Conservation (phyloP, 2,329 filamentous ascomycete species). For the Alternaria sp. region DNA sequence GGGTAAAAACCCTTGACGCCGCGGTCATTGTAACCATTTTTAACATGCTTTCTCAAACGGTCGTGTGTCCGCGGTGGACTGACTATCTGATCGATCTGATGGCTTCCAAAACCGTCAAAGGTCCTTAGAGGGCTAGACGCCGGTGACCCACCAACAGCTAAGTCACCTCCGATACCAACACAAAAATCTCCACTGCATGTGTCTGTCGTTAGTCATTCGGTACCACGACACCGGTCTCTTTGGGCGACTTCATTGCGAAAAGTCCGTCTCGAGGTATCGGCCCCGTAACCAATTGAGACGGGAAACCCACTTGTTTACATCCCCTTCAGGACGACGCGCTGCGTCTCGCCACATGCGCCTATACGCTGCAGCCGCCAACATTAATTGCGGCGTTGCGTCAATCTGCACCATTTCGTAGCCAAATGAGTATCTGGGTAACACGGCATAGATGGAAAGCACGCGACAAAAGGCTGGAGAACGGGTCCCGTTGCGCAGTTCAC, state of each 20-base stretch:
- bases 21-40: conserved; percentile 1
- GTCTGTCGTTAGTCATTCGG: background rate
- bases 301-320: conserved; percentile 1
- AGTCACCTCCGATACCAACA: background rate
- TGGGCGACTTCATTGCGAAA: background rate
- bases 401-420: background rate
- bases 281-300: background rate
- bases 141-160: background rate
- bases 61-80: background rate
- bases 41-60: background rate
- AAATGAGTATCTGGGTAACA: background rate
- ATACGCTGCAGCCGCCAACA: conserved; percentile 10
- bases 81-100: background rate
- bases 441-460: background rate
- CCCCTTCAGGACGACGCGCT: background rate
- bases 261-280: background rate
- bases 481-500: background rate
- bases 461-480: background rate
- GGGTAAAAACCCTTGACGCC: background rate
- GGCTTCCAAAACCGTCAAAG: background rate
- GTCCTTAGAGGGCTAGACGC: background rate
- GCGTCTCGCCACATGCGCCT: background rate
- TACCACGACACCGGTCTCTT: background rate
- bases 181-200: background rate
- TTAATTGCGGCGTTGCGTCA: background rate